These are phyloP conservation scores for Aspergillus sp. DNA, from an alignment of 2,329 filamentous ascomycete genomes.

Conservation along the genomic window DNA sequence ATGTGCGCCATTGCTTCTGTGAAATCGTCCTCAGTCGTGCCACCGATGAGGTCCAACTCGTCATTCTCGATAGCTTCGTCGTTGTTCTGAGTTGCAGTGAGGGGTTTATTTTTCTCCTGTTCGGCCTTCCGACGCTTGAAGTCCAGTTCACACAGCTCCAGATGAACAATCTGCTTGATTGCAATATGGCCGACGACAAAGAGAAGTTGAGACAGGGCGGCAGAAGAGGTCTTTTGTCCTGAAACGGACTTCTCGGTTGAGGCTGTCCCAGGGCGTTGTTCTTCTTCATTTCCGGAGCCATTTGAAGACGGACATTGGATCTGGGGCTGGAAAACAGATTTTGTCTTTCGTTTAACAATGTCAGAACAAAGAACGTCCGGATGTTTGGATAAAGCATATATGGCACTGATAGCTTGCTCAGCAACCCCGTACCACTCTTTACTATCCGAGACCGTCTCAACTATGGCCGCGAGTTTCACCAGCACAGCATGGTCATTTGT, in stretches of 20 bases:
- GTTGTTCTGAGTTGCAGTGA: constrained; percentile 46
- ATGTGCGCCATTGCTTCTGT: constrained; percentile 83
- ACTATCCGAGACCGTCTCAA: constrained; percentile 80
- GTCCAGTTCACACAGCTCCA: constrained; percentile 95
- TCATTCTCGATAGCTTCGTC: constrained; percentile 69
- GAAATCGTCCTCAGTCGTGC: constrained; percentile 93
- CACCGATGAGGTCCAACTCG: constrained; percentile 93
- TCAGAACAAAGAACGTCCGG: constrained; percentile 92
- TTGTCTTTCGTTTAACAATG: constrained; percentile 83
- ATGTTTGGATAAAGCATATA: constrained; percentile 91
- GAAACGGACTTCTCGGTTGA: constrained; percentile 36
- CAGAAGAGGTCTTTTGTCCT: constrained; percentile 64
- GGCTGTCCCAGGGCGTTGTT: constrained; percentile 35
- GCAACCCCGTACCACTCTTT: constrained; percentile 95
- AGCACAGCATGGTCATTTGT: constrained; percentile 91
- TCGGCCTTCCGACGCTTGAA: constrained; percentile 86
- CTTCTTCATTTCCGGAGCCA: constrained; percentile 29
- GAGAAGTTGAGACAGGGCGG: constrained; percentile 82
- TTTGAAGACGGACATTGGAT: constrained; percentile 28
- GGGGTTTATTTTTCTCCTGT: constrained; percentile 49
- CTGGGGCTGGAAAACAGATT: constrained; percentile 67
- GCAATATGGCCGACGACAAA: constrained; percentile 96
- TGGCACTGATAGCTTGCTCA: constrained; percentile 93
- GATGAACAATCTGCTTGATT: constrained; percentile 97
- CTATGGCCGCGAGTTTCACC: constrained; percentile 75